Evolutionary conservation across 2,329 filamentous ascomycete species (phyloP), one percentile per base, ranked within the genome.

Genomic region (Neurospora crassa): DNA sequence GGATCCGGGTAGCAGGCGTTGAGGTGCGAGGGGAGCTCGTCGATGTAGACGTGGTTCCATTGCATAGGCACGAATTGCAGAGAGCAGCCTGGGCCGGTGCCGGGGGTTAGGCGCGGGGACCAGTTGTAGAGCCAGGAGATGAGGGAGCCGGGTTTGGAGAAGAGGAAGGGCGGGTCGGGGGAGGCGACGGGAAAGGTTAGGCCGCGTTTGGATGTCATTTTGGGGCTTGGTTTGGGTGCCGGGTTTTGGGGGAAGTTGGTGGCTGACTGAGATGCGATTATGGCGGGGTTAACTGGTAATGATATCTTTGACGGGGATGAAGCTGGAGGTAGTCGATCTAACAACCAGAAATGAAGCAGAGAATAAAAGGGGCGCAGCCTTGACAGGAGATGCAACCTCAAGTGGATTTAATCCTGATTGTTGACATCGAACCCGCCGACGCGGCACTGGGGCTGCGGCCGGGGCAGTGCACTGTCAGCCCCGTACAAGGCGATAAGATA

Each of bases 101-200:
- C 68, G 10, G 75, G 75, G 0, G 75, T 76, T 1, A 74, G 72
- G 34, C 67, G 67, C 0, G 75, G 74, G 1, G 75, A 76, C 75
- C 75, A 76, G 72, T 76, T 76, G 73, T 76, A 76, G 10, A 76
- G 73, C 75, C 75, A 76, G 0, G 72, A 71, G 42, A 76, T 45
- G 16, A 70, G 72, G 29, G 75, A 76, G 40, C 73, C 73, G 41
- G 74, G 75, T 63, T 78, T 77, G 12, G 75, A 76, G 70, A 80
- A 79, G 70, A 76, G 74, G 53, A 78, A 78, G 37, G 74, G 74
- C 43, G 76, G 75, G 72, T 75, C 74, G 34, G 71, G 70, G 68
- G 74, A 74, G 67, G 71, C 70, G 40, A 71, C 72, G 1, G 75
- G 75, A 72, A 72, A 76, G 70, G 72, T 74, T 24, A 76, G 73